A percentile compares a stretch with the other conserved stretches of the same genome.
phyloP scores from a whole-genome alignment of 306 rosid species.

The Castanea mollissima region DNA sequence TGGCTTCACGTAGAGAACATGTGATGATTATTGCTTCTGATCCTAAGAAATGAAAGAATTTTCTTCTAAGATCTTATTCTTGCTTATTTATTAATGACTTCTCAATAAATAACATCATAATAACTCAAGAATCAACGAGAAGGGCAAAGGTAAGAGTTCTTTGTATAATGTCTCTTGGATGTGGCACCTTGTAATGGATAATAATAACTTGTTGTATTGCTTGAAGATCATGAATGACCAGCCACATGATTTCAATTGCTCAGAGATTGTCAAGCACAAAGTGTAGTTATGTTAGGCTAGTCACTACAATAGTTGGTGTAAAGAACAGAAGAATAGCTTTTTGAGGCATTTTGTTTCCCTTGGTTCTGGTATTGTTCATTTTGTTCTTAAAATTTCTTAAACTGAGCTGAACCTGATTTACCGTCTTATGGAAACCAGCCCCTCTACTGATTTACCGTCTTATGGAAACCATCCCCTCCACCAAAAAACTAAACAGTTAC shows the following conservation, averaged over 20 bases:
- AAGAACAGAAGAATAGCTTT: neutral
- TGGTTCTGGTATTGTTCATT: neutral
- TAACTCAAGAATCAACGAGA: neutral
- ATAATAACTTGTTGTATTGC: neutral
- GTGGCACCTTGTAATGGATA: neutral
- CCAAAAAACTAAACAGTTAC: neutral
- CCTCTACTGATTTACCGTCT: neutral
- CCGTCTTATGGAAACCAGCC: neutral
- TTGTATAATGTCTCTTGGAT: constrained; percentile 3
- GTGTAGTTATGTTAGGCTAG: neutral
- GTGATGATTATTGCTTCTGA: neutral
- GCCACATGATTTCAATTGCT: neutral
- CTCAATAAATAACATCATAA: neutral
- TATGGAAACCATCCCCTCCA: neutral
- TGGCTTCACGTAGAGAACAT: neutral
- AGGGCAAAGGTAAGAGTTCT: neutral
- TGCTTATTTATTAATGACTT: neutral
- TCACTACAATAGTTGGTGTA: neutral
- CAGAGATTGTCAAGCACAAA: neutral
- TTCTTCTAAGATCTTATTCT: neutral
- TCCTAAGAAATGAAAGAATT: neutral
- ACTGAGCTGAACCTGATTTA: neutral
- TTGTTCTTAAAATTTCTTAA: neutral
- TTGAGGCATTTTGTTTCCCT: neutral
- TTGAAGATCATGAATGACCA: neutral